Conservation (phyloP, 2,329 filamentous ascomycete genomes). For the Botrytis hyacinthi region DNA sequence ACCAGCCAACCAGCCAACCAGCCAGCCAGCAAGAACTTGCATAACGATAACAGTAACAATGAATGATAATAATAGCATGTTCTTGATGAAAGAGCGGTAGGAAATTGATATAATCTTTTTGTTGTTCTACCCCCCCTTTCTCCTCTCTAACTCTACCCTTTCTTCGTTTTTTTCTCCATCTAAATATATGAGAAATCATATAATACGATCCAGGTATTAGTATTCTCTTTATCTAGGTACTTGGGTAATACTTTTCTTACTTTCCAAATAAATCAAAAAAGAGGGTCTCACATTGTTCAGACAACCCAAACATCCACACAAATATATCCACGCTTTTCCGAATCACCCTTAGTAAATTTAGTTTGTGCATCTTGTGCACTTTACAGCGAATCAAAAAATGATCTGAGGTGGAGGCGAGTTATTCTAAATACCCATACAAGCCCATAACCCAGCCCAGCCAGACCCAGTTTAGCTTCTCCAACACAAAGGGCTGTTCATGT, state of each 20-base stretch:
- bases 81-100: not conserved
- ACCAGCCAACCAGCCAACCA: not conserved
- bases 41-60: not conserved
- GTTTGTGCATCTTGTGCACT: constrained; percentile 12
- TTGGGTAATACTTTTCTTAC: not conserved
- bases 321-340: not conserved
- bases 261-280: constrained; percentile 11
- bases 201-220: not conserved
- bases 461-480: constrained; percentile 15
- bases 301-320: constrained; percentile 13
- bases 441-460: constrained; percentile 7
- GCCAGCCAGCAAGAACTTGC: constrained; percentile 2
- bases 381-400: constrained; percentile 15
- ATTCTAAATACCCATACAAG: constrained; percentile 11
- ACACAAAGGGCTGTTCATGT: constrained; percentile 16
- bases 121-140: not conserved
- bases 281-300: constrained; percentile 16
- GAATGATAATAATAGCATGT: not conserved
- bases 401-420: constrained; percentile 9
- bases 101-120: not conserved
- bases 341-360: constrained; percentile 7
- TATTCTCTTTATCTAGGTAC: not conserved
- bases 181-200: constrained; percentile 4
- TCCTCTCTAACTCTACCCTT: not conserved
- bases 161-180: not conserved